A percentile compares a stretch with the other conserved stretches of the same genome.
phyloP scores from a whole-genome alignment of 345 rosid species.

The Salix caprea region DNA sequence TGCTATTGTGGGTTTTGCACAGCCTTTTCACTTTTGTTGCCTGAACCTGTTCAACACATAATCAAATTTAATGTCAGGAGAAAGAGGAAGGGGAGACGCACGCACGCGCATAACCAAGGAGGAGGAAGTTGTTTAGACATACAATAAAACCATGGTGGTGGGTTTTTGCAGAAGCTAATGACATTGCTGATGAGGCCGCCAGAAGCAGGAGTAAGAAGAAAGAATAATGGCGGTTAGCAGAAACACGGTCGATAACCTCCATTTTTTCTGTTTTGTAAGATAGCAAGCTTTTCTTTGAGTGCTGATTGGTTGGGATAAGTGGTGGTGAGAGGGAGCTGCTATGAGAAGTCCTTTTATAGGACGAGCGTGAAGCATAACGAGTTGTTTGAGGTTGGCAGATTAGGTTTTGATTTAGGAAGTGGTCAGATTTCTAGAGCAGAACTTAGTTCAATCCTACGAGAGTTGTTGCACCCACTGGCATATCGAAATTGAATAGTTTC shows the following conservation, averaged over 20 bases:
- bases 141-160: conserved; percentile 73
- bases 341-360: conserved; percentile 28
- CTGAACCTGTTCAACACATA: conserved; percentile 47
- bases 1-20: conserved; percentile 66
- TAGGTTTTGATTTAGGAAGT: conserved; percentile 49
- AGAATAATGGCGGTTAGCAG: not conserved
- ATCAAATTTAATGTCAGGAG: not conserved
- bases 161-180: conserved; percentile 41
- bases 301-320: not conserved
- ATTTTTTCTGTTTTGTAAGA: not conserved
- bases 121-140: conserved; percentile 16
- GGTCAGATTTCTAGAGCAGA: conserved; percentile 8
- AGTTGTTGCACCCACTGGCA: conserved; percentile 71
- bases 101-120: not conserved
- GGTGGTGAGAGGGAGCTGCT: conserved; percentile 3
- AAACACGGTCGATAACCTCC: conserved; percentile 9
- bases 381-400: conserved; percentile 51
- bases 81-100: not conserved
- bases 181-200: conserved; percentile 31
- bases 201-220: conserved; percentile 40
- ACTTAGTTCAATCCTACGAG: conserved; percentile 32
- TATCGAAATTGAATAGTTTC: conserved; percentile 11
- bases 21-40: conserved; percentile 88
- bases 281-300: not conserved
- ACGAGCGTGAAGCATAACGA: conserved; percentile 7